A percentile compares a stretch with the other conserved stretches of the same genome.
These are phyloP conservation scores for Aspergillus fumigatus DNA, from an alignment of 2,329 filamentous ascomycete genomes.

Conservation along the genomic window DNA sequence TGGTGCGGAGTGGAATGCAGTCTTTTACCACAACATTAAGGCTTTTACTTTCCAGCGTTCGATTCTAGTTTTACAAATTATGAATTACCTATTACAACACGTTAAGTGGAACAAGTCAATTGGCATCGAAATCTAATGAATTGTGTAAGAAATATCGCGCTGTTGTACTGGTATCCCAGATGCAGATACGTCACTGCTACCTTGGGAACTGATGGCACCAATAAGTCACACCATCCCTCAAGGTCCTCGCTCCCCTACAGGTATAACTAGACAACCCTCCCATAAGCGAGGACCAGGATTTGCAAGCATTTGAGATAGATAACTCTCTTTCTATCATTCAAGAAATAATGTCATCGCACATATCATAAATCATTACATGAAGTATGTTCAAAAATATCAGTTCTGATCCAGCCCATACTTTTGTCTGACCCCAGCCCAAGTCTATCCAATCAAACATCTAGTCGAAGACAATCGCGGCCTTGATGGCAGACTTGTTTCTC, in stretches of 20 bases:
- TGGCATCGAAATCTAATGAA: background rate
- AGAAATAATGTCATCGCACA: background rate
- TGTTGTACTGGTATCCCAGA: background rate
- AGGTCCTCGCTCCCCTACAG: constrained; percentile 12
- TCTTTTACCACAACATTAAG: background rate
- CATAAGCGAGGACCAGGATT: background rate
- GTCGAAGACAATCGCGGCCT: constrained; percentile 69
- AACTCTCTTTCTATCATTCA: background rate
- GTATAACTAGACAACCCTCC: background rate
- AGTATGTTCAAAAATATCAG: background rate
- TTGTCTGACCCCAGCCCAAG: background rate
- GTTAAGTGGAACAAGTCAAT: background rate
- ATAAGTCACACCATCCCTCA: constrained; percentile 1
- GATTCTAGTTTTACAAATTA: background rate
- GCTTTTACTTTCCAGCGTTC: background rate
- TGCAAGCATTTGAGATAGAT: background rate
- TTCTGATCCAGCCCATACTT: background rate
- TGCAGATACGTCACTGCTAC: background rate
- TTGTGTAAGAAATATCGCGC: too few relatives aligned
- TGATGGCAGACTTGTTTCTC: constrained; percentile 68
- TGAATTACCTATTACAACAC: background rate
- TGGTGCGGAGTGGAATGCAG: background rate
- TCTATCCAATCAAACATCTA: constrained; percentile 27
- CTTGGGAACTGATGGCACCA: constrained; percentile 1
- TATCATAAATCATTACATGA: background rate